Evolutionary conservation across 2,329 filamentous ascomycete genomes (phyloP).

Genomic region (Ustilaginoidea virens): DNA sequence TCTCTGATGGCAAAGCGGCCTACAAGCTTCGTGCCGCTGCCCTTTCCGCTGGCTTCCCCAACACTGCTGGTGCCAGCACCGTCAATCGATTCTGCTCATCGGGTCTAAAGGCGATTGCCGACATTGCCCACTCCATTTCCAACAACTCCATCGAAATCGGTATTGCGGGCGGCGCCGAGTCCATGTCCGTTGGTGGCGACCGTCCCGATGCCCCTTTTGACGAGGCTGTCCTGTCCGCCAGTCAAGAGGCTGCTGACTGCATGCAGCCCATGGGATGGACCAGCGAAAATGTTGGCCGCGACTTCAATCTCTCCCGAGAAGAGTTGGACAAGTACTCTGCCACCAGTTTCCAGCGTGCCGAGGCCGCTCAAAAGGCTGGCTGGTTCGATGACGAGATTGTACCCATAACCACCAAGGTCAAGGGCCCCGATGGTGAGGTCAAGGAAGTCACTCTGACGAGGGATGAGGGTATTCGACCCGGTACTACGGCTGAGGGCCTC

Average conservation of each 20-base stretch:
- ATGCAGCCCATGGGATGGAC: conserved; percentile 97
- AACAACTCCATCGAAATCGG: conserved; percentile 73
- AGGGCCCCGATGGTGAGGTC: conserved; percentile 67
- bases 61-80: conserved; percentile 66
- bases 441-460: conserved; percentile 64
- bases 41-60: conserved; percentile 85
- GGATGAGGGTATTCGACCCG: conserved; percentile 83
- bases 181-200: conserved; percentile 66
- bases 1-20: conserved; percentile 70
- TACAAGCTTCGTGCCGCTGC: conserved; percentile 84
- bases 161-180: conserved; percentile 76
- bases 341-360: conserved; percentile 76
- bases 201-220: conserved; percentile 59
- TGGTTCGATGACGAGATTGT: conserved; percentile 91
- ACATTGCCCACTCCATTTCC: conserved; percentile 79
- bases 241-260: conserved; percentile 70
- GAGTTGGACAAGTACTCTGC: conserved; percentile 74
- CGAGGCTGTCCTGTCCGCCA: conserved; percentile 52
- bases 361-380: conserved; percentile 78
- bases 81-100: conserved; percentile 97
- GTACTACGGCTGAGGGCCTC: conserved; percentile 72
- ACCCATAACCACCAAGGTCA: conserved; percentile 68
- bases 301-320: conserved; percentile 73
- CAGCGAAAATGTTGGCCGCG: conserved; percentile 83
- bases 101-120: conserved; percentile 85